phyloP scores from a whole-genome alignment of 2,329 filamentous ascomycete genomes.

The Neoscytalidium dimidiatum region DNA sequence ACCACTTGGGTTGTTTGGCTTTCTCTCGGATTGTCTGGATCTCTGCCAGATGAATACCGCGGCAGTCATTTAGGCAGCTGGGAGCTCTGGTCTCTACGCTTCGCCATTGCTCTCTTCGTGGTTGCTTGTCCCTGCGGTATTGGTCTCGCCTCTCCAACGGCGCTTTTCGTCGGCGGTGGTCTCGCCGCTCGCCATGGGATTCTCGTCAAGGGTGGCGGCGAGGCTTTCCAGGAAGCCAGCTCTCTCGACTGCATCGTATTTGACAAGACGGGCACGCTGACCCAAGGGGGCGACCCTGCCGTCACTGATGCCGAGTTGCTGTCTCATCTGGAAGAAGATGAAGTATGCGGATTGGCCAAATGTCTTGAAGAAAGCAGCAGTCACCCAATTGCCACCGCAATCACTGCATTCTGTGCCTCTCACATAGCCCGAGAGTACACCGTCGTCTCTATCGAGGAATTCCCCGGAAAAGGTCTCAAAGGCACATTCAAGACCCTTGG shows the following conservation, averaged over 20 bases:
- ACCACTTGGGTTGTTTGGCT: constrained; percentile 74
- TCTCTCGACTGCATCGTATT: constrained; percentile 78
- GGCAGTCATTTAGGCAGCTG: constrained; percentile 61
- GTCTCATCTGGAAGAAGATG: constrained; percentile 30
- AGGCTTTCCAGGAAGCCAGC: constrained; percentile 83
- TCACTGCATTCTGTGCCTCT: constrained; percentile 62
- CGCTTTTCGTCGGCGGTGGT: constrained; percentile 78
- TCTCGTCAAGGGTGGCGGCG: constrained; percentile 79
- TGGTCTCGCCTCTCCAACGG: constrained; percentile 81
- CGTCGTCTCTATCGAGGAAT: constrained; percentile 57
- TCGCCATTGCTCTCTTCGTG: constrained; percentile 85
- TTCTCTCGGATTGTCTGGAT: constrained; percentile 60
- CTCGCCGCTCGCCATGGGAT: constrained; percentile 79
- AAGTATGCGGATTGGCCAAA: constrained; percentile 58
- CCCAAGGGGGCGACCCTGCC: constrained; percentile 68
- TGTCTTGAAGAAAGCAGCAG: constrained; percentile 70
- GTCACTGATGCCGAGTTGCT: constrained; percentile 59
- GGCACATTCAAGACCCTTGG: constrained; percentile 50
- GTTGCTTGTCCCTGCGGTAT: constrained; percentile 85
- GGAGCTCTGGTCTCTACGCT: constrained; percentile 74
- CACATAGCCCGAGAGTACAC: constrained; percentile 26
- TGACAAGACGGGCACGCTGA: constrained; percentile 86
- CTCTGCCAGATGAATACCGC: constrained; percentile 59
- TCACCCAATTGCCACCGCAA: constrained; percentile 73
- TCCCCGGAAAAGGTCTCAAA: constrained; percentile 71